Evolutionary conservation across 2,329 filamentous ascomycete species (phyloP), one percentile per base, ranked within the genome.

Genomic region (Penicillium sp.): DNA sequence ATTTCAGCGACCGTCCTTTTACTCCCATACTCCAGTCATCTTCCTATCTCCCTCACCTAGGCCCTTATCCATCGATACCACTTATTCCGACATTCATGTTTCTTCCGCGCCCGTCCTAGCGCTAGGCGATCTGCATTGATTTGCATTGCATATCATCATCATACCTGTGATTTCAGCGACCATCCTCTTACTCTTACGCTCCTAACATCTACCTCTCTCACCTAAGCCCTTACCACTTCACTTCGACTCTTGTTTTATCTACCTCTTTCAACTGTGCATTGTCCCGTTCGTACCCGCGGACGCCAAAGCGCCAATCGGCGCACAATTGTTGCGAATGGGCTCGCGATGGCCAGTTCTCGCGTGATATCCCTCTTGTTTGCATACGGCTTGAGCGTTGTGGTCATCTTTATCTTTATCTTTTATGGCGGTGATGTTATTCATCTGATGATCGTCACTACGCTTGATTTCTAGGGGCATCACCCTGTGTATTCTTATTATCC

Each of bases 71-170:
- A 40, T 34, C 41, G 13, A n/a, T n/a, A n/a, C n/a, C n/a, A n/a
- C n/a, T n/a, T n/a, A n/a, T n/a, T n/a, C n/a, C n/a, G n/a, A n/a
- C n/a, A n/a, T n/a, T n/a, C n/a, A n/a, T n/a, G n/a, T n/a, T n/a
- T n/a, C n/a, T n/a, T n/a, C n/a, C 66, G 7, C 64, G 68, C 30
- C 71, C 71, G 10, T 67, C 57, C 9, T 73, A 69, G 69, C 61
- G 69, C 48, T 70, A 56, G 33, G 18, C 9, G n/a, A 6, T 19
- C 4, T 9, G 10, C 29, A 36, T 9, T n/a, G 13, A 11, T 16
- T 18, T 31, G 22, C 18, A 14, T 30, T 4, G 19, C 18, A n/a
- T 29, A 7, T 19, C 22, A 25, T n/a, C 22, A 8, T 25, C 22
- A 25, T 25, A 25, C 4, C 2, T 25, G 22, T 7, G 3, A 25